These are phyloP conservation scores for Eremothecium coryli DNA, from an alignment of 1,139 yeast genomes.

Conservation along the genomic window DNA sequence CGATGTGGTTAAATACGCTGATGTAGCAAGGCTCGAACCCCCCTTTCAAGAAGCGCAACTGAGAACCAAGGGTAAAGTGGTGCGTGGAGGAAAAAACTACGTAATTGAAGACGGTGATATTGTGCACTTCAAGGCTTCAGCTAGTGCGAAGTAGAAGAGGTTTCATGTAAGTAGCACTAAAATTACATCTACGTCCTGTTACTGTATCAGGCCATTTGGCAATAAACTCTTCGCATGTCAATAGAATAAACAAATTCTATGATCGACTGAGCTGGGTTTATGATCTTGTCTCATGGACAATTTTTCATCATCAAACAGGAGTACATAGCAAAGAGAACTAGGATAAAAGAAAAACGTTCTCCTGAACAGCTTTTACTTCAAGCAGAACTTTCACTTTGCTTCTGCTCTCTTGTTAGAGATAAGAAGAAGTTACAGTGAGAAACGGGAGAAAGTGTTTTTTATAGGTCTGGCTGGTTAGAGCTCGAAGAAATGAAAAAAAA, in stretches of 20 bases:
- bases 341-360: conserved; percentile 1
- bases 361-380: neutral
- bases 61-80: conserved; percentile 43
- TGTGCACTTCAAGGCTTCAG: conserved; percentile 47
- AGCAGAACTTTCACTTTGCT: conserved; percentile 1
- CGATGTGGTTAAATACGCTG: conserved; percentile 51
- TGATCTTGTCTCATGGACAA: conserved; percentile 34
- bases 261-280: conserved; percentile 40
- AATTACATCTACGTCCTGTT: neutral
- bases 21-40: conserved; percentile 34
- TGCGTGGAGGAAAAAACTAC: conserved; percentile 63
- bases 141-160: conserved; percentile 27
- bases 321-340: too few species aligned
- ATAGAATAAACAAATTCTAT: conserved; percentile 31
- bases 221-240: conserved; percentile 33
- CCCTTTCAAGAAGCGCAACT: conserved; percentile 30
- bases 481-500: too few species aligned
- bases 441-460: too few species aligned
- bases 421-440: too few species aligned
- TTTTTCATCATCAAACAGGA: conserved; percentile 32
- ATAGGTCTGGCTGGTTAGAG: too few species aligned
- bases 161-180: conserved; percentile 5
- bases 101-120: conserved; percentile 73
- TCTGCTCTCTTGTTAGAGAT: too few species aligned
- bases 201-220: conserved; percentile 35